These are phyloP conservation scores for Holtermanniella nyarrowii DNA, from an alignment of 768 basidiomycete genomes.

Conservation along the genomic window DNA sequence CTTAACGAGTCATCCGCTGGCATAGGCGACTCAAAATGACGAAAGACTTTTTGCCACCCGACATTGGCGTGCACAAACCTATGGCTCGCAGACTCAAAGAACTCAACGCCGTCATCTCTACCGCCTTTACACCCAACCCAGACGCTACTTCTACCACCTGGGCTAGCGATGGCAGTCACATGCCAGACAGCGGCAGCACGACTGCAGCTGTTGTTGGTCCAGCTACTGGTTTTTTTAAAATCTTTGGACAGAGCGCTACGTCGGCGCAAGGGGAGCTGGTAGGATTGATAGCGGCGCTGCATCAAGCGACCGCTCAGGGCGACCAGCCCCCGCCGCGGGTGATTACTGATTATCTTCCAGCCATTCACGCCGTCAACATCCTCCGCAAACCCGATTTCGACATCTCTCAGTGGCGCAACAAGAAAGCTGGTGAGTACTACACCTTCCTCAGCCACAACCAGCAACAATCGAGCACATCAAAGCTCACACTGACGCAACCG, in stretches of 20 bases:
- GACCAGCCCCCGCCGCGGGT: background rate
- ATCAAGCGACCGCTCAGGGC: background rate
- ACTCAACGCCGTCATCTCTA: background rate
- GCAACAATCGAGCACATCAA: constrained; percentile 5
- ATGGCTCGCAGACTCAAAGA: background rate
- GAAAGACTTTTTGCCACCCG: too few relatives aligned
- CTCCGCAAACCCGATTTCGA: background rate
- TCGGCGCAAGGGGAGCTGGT: constrained; percentile 10
- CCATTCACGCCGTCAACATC: background rate
- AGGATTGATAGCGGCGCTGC: background rate
- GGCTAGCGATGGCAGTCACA: constrained; percentile 10
- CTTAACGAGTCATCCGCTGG: background rate
- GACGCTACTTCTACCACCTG: background rate
- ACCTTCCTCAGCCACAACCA: background rate
- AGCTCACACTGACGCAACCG: constrained; percentile 10
- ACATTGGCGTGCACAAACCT: background rate
- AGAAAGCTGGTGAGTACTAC: constrained; percentile 1
- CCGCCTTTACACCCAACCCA: background rate
- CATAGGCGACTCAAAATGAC: background rate
- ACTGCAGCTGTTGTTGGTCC: constrained; percentile 10
- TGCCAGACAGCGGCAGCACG: background rate
- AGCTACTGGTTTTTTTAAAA: background rate
- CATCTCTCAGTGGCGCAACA: background rate
- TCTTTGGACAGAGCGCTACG: constrained; percentile 2
- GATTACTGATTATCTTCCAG: constrained; percentile 4